Percentiles rank a stretch among this genome's conserved stretches.
phyloP scores from a whole-genome alignment of 2,329 filamentous ascomycete species.

The Graphilbum ipis-grandicollis region DNA sequence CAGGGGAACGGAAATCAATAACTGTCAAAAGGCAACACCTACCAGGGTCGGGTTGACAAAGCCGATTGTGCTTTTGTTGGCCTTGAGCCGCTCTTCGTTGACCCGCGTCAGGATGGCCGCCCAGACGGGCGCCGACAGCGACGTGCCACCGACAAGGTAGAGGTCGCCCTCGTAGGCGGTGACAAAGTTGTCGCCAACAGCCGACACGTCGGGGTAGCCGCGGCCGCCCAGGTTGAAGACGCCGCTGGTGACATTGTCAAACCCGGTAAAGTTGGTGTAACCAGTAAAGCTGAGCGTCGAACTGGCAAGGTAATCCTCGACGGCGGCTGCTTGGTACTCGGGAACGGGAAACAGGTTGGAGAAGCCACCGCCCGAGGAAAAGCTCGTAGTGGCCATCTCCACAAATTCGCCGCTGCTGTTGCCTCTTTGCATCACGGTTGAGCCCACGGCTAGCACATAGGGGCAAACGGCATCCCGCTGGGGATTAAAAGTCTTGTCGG shows the following conservation, averaged over 20 bases:
- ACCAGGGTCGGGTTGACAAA: slow-evolving; percentile 15
- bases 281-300: slow-evolving; percentile 3
- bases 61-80: slow-evolving; percentile 21
- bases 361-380: slow-evolving; percentile 24
- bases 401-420: slow-evolving; percentile 1
- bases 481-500: slow-evolving; percentile 8
- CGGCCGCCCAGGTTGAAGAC: slow-evolving; percentile 10
- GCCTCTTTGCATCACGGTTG: slow-evolving; percentile 1
- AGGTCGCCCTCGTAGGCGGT: slow-evolving; percentile 14
- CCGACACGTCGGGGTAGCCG: slow-evolving; percentile 11
- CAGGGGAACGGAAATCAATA: no score
- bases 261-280: slow-evolving; percentile 2
- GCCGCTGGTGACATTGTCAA: slow-evolving; percentile 4
- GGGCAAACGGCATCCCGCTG: slow-evolving; percentile 17
- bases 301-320: slow-evolving; percentile 6
- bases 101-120: slow-evolving; percentile 40
- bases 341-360: slow-evolving; percentile 12
- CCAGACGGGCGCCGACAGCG: slow-evolving; percentile 37
- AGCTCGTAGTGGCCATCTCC: slow-evolving; percentile 10
- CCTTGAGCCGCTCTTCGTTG: slow-evolving; percentile 39
- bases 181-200: slow-evolving; percentile 11
- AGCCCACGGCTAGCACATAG: slow-evolving; percentile 30
- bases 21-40: not conserved
- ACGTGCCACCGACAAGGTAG: slow-evolving; percentile 24
- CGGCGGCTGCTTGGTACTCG: slow-evolving; percentile 22